Evolutionary conservation across 1,284 basidiomycete genomes (phyloP).

Genomic region (Hemileia vastatrix): DNA sequence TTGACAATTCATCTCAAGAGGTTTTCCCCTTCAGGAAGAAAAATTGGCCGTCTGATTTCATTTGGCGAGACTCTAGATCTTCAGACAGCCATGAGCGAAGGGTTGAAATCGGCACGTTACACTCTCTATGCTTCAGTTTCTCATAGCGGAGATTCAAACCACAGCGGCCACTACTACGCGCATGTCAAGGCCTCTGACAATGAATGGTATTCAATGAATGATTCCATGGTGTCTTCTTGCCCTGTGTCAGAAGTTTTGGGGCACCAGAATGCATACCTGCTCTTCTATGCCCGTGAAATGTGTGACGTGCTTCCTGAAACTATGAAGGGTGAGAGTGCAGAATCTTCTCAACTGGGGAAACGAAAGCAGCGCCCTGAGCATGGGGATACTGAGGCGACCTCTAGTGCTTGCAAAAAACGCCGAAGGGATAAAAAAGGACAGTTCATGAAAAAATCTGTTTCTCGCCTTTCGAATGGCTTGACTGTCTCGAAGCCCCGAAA

Average conservation of each 20-base stretch:
- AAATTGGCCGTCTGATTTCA: conserved; percentile 64
- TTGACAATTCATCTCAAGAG: conserved; percentile 95
- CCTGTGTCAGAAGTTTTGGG: conserved; percentile 48
- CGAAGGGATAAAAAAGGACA: no score
- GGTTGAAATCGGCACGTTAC: conserved; percentile 60
- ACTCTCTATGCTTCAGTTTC: conserved; percentile 82
- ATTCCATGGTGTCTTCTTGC: conserved; percentile 66
- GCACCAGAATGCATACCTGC: conserved; percentile 75
- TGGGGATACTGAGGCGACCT: no score
- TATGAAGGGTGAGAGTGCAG: no score
- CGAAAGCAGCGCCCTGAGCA: no score
- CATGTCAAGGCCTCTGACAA: conserved; percentile 65
- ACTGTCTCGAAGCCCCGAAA: no score
- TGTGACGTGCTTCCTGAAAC: no score
- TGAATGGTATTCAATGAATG: conserved; percentile 87
- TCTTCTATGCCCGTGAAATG: conserved; percentile 84
- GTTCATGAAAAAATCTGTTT: no score
- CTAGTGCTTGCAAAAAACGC: no score
- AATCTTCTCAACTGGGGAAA: no score
- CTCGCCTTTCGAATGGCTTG: no score
- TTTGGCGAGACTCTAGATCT: conserved; percentile 74
- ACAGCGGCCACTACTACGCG: conserved; percentile 92
- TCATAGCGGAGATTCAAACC: conserved; percentile 82
- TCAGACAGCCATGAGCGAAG: conserved; percentile 71
- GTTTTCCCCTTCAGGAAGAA: conserved; percentile 79